Evolutionary conservation across 164 flowering plant species (phyloP).

Genomic region (Dillenia suffruticosa): DNA sequence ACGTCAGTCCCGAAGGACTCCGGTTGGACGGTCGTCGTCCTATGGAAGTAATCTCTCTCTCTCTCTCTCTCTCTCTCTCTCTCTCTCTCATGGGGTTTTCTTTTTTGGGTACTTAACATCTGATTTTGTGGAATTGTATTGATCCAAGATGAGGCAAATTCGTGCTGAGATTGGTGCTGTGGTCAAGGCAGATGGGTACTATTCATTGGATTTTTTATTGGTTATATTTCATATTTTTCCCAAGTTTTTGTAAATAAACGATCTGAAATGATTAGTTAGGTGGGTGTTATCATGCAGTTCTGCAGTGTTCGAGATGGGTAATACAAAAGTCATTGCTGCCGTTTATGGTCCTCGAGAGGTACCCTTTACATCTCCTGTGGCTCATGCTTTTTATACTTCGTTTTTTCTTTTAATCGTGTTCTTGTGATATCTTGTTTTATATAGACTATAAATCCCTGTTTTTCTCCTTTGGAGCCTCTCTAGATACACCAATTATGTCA

Average conservation of each 20-base stretch:
- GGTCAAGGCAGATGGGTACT: conserved; percentile 88
- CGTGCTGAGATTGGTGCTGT: conserved; percentile 77
- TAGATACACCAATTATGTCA: neutral
- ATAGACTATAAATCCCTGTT: neutral
- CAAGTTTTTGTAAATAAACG: neutral
- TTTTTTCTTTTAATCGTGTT: too few relatives aligned
- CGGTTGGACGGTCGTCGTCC: conserved; percentile 97
- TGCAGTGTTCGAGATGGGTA: conserved; percentile 96
- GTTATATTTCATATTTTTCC: neutral
- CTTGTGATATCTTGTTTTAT: too few relatives aligned
- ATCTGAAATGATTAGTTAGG: neutral
- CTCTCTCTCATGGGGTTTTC: neutral
- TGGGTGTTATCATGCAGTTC: conserved; percentile 41
- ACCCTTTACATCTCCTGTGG: neutral
- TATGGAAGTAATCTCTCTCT: conserved; percentile 50
- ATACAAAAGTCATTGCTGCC: conserved; percentile 96
- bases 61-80: conserved; percentile 10
- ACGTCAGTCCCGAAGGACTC: conserved; percentile 87
- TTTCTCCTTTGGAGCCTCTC: neutral
- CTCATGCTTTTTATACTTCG: too few relatives aligned
- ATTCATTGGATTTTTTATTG: neutral
- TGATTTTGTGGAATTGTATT: neutral
- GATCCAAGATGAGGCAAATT: conserved; percentile 79
- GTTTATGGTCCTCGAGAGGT: conserved; percentile 99
- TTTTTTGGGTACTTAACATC: neutral